Evolutionary conservation across 2,329 filamentous ascomycete species (phyloP), one percentile per base, ranked within the genome.

Genomic region (Ophiostoma himal-ulmi): DNA sequence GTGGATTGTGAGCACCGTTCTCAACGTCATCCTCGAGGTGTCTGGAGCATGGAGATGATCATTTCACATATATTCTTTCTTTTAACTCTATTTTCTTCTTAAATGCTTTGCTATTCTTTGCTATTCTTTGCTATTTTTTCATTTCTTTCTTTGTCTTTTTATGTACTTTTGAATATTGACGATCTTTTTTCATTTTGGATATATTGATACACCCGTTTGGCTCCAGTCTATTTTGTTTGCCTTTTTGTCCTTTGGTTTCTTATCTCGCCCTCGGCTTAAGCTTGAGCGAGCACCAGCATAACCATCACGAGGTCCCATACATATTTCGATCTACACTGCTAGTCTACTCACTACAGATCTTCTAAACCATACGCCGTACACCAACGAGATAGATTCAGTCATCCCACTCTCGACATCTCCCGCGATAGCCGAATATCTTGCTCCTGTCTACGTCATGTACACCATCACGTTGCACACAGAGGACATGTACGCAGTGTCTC

Each of bases 1-100:
- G 22, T 99, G 95, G 95, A 83, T 81, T 14, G 79, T 93, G 36
- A 94, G 91, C 77, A 98, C 94, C 0, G 76, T 91, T 44, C 82
- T 89, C 30, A 99, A 98, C 79, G 86, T 99, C 2, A 83, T 90
- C 62, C 86, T 96, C 20, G 95, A 99, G 80, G 76, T 94, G 62
- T 86, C 83, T 14, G 88, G 88, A 5, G 77, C 80, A 8, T 87
- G 82, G 69, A 17, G 64, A 36, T 69, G 37, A 62, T 39, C 14
- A 0, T 44, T 48, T 41, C 6, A 6, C 14, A 41, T 30, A 30
- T 30, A 30, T 30, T 30, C 30, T 30, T 30, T 30, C 30, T 30
- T 30, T 30, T 3, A 30, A 30, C 30, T 30, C 26, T 30, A 30
- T 30, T 30, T 30, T 30, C 30, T 30, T 30, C 4, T 30, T 3